Base-by-base conservation (phyloP, 306 rosid species). In the Luffa aegyptiaca region DNA sequence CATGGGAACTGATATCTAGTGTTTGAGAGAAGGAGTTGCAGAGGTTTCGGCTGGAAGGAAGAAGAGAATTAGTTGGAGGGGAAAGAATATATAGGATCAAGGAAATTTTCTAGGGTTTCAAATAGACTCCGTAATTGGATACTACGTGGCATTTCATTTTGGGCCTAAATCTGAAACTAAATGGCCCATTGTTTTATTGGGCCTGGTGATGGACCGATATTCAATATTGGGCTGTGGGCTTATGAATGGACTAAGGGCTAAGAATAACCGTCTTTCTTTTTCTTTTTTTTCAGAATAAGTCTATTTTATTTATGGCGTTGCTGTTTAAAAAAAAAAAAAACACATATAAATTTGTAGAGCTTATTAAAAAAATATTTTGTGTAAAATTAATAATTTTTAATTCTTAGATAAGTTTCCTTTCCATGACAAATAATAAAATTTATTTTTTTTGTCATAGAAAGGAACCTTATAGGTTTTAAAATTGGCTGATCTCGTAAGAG, bases 11-110 rank as follows among this genome's bases (percentile, higher is more conserved):
- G 79, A 18, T 52, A 53, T 35, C 64, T 10, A 49, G 63, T 48
- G 45, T 53, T 75, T 64, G 12, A 51, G 36, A 2, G 48, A n/a
- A 33, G 48, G 31, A 51, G 64, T 51, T 75, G 35, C 64, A 75
- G 21, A 18, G 79, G 45, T 17, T 75, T 75, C 31, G 64, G 45
- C 35, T 18, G 79, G 46, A 53, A 8, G 12, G 57, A 75, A 53
- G 16, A 3, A 3, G 13, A 0, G 5, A 0, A 0, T 3, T 1
- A 0, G 16, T 0, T 3, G 17, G 64, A 75, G 26, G 17, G 57
- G 31, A 3, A 9, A 53, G 65, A 2, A 16, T 75, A 36, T 53
- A 75, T 70, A 70, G n/a, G 9, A 62, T 9, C 17, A 33, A 33
- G 8, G 16, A 13, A 62, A 62, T 26, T 33, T 62, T 12, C 68